A percentile compares a stretch with the other conserved stretches of the same genome.
phyloP scores from a whole-genome alignment of 495 filamentous ascomycete species.

The Thozetella sp. region DNA sequence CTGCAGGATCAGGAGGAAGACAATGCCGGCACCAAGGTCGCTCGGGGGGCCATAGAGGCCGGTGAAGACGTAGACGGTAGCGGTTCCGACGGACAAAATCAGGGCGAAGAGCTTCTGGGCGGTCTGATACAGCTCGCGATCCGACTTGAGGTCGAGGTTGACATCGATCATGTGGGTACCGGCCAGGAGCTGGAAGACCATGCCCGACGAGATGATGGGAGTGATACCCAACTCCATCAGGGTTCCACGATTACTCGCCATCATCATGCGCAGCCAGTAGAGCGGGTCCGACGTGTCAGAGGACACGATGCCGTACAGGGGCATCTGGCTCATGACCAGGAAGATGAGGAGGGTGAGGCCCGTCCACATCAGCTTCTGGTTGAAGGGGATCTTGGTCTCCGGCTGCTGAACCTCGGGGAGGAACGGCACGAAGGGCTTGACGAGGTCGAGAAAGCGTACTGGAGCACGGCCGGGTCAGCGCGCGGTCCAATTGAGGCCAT shows the following conservation, averaged over 20 bases:
- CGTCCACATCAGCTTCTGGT: slow-evolving; percentile 99
- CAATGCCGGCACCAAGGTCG: slow-evolving; percentile 96
- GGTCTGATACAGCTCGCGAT: slow-evolving; percentile 99
- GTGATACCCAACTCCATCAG: slow-evolving; percentile 99
- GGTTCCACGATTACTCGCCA: slow-evolving; percentile 98
- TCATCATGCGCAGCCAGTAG: slow-evolving; percentile 99
- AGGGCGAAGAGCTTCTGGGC: slow-evolving; percentile 99
- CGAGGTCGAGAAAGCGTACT: slow-evolving; percentile 99
- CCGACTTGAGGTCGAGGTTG: slow-evolving; percentile 98
- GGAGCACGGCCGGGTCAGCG: slow-evolving; percentile 32
- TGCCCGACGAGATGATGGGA: slow-evolving; percentile 98
- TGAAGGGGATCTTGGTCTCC: slow-evolving; percentile 95
- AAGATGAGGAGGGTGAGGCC: slow-evolving; percentile 96
- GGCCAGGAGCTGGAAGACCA: slow-evolving; percentile 99
- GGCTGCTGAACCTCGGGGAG: slow-evolving; percentile 98
- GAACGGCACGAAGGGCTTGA: slow-evolving; percentile 99
- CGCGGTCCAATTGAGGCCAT: slow-evolving; percentile 15
- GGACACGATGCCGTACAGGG: slow-evolving; percentile 92
- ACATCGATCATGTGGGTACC: slow-evolving; percentile 99
- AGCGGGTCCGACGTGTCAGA: slow-evolving; percentile 96
- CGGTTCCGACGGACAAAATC: slow-evolving; percentile 95
- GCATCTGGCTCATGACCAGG: slow-evolving; percentile 99
- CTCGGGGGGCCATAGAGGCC: slow-evolving; percentile 96
- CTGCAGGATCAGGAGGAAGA: slow-evolving; percentile 95
- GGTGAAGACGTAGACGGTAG: slow-evolving; percentile 94